Evolutionary conservation across 768 basidiomycete species (phyloP), one percentile per base, ranked within the genome.

Genomic region (Hygrophoropsis aurantiaca): DNA sequence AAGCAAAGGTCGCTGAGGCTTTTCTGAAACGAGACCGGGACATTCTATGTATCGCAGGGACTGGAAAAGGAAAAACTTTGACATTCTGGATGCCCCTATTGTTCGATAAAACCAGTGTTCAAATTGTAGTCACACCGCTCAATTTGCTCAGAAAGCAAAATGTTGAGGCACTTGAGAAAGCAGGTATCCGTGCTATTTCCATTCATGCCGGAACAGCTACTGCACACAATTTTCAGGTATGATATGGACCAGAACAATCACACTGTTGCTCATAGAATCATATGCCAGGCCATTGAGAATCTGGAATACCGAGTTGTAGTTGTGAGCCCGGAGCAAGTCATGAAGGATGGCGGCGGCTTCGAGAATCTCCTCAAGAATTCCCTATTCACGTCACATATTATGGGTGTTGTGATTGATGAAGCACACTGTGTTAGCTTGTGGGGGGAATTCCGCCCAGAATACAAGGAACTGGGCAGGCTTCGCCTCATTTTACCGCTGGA

Each of bases 31-130:
- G 52, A 0, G 49, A 56, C 13, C 18, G 40, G 2, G 58, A 67
- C 47, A 51, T 65, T 11, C 49, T 66, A 3, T 58, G 51, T 6
- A 54, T 56, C 9, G 51, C 64, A n/a, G 58, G 51, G 7, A 66
- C 64, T 6, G 66, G 66, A 3, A 54, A 54, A 35, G 66, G 64
- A 4, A 69, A 67, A 36, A 68, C 62, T 7, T 49, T 69, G 0
- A 55, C 56, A 0, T 69, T 70, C 46, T 65, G 60, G 61, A 58
- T 68, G 19, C 61, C 65, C 2, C 44, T 70, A 3, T 42, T 69
- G 0, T 62, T 63, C 32, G 9, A 24, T 1, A 34, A 47, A 1
- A 46, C 47, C 4, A 44, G 44, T 1, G 41, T 65, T 3, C 57
- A 66, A 45, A 50, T 67, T 18, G 55, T 65, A 11, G 44, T 65